phyloP scores from a whole-genome alignment of 345 rosid species.

The Brassica carinata region DNA sequence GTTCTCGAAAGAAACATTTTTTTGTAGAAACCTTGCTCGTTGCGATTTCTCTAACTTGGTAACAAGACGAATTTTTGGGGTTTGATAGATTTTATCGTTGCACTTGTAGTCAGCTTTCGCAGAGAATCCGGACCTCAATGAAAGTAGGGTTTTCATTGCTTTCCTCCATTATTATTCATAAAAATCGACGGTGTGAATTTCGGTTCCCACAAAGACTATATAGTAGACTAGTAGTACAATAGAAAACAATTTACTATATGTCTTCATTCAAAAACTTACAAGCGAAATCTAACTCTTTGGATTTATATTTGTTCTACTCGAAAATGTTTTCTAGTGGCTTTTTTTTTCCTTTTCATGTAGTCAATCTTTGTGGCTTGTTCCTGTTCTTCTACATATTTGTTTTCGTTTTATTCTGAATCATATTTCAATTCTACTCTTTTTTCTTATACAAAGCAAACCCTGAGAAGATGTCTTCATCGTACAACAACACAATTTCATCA shows the following conservation, averaged over 20 bases:
- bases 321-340: conserved; percentile 40
- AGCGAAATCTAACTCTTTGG: conserved; percentile 35
- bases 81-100: no score
- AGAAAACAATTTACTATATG: not conserved
- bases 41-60: no score
- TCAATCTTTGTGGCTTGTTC: conserved; percentile 39
- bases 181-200: no score
- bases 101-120: no score
- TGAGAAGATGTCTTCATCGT: conserved; percentile 39
- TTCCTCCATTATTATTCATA: no score
- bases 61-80: no score
- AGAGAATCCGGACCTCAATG: no score
- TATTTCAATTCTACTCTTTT: conserved; percentile 22
- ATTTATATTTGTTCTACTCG: conserved; percentile 27
- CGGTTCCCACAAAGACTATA: not conserved
- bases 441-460: conserved; percentile 7
- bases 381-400: conserved; percentile 36
- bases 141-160: no score
- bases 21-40: no score
- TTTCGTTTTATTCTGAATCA: conserved; percentile 38
- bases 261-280: conserved; percentile 41
- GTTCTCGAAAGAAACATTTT: no score
- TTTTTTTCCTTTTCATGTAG: conserved; percentile 32
- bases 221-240: not conserved
- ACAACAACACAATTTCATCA: conserved; percentile 24